Conservation (phyloP, 2,329 filamentous ascomycete species). For the Didymosphaeria variabile region DNA sequence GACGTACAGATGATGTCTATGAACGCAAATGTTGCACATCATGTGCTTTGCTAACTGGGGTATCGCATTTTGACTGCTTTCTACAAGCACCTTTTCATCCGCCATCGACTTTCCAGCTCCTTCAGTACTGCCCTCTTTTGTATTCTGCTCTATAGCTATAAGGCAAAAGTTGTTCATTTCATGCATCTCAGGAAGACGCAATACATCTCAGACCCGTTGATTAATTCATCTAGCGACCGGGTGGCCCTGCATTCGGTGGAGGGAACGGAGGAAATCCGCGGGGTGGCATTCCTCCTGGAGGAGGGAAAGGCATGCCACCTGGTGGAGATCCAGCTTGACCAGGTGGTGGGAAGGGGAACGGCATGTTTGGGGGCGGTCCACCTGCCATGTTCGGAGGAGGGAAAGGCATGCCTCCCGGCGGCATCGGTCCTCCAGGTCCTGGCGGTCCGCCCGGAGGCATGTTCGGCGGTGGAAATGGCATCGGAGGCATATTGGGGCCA, state of each 20-base stretch:
- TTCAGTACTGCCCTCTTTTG: background rate
- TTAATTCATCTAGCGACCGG: constrained; percentile 16
- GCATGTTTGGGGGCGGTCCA: constrained; percentile 41
- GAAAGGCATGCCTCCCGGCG: constrained; percentile 33
- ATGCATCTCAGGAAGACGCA: background rate
- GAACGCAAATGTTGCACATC: constrained; percentile 3
- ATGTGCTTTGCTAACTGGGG: background rate
- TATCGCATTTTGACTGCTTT: background rate
- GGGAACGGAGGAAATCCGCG: constrained; percentile 34
- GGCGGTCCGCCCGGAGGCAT: constrained; percentile 23
- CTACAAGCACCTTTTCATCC: background rate
- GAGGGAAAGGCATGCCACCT: constrained; percentile 51
- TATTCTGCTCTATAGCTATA: background rate
- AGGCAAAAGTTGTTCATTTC: background rate
- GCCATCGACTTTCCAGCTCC: background rate
- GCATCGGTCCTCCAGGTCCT: constrained; percentile 36
- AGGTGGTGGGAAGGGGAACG: constrained; percentile 44
- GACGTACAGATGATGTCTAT: constrained; percentile 9
- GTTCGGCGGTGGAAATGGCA: constrained; percentile 31
- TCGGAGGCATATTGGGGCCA: constrained; percentile 41
- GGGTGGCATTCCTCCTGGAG: constrained; percentile 47
- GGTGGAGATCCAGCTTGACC: constrained; percentile 43
- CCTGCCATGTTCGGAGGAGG: constrained; percentile 42
- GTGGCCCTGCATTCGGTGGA: constrained; percentile 24
- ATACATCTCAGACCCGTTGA: no score